phyloP scores from a whole-genome alignment of 345 rosid species.

The Salix arbutifolia region DNA sequence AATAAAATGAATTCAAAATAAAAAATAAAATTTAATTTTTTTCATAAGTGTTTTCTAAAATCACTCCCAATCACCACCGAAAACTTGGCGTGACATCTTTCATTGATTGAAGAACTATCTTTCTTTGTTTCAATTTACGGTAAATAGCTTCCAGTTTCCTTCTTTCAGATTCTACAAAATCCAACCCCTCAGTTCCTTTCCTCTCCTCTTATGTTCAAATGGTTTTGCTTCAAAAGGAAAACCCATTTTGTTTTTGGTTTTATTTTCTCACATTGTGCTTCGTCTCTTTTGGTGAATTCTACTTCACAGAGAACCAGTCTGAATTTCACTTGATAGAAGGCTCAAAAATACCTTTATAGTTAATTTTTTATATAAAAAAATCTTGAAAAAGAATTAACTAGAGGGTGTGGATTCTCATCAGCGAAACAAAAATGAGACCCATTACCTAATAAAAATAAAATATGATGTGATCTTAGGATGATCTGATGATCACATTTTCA shows the following conservation, averaged over 20 bases:
- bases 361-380: neutral
- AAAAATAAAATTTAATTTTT: too few species aligned
- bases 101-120: neutral
- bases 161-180: slow-evolving; percentile 6
- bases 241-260: neutral
- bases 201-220: neutral
- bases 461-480: too few species aligned
- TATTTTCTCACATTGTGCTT: neutral
- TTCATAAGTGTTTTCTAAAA: too few species aligned
- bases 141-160: neutral
- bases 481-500: too few species aligned
- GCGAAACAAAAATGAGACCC: neutral
- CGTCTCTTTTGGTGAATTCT: neutral
- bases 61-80: too few species aligned
- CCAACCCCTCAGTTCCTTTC: neutral
- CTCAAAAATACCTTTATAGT: too few species aligned
- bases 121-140: slow-evolving; percentile 1
- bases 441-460: neutral
- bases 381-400: neutral
- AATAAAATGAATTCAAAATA: too few species aligned
- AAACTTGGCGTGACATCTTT: neutral
- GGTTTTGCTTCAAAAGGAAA: neutral
- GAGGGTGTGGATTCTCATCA: neutral
- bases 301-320: neutral
- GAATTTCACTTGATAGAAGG: neutral